Conservation (phyloP, 225 moss, liverwort and hornwort species). For the Polytrichum formosum region DNA sequence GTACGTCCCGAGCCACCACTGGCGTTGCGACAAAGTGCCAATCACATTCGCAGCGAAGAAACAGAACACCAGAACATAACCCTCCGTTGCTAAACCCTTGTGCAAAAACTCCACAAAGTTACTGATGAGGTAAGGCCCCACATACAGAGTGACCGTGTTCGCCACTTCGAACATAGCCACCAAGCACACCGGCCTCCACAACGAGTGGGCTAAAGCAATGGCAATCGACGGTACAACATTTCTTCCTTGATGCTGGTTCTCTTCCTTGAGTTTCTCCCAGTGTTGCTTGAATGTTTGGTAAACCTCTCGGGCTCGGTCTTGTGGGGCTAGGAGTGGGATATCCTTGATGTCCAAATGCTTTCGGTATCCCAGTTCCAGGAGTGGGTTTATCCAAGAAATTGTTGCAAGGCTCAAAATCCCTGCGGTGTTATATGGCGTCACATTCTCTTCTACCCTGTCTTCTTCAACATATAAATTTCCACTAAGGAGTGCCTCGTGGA, state of each 20-base stretch:
- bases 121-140: slow-evolving; percentile 34
- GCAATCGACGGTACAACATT: slow-evolving; percentile 12
- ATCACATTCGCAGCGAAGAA: slow-evolving; percentile 41
- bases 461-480: neutral
- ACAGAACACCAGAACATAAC: slow-evolving; percentile 32
- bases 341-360: slow-evolving; percentile 29
- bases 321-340: slow-evolving; percentile 10
- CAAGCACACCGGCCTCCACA: slow-evolving; percentile 18
- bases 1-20: slow-evolving; percentile 31
- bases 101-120: slow-evolving; percentile 42
- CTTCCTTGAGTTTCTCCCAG: slow-evolving; percentile 4
- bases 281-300: slow-evolving; percentile 11
- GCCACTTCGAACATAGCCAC: slow-evolving; percentile 8
- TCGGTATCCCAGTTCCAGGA: slow-evolving; percentile 24
- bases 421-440: slow-evolving; percentile 13
- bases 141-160: slow-evolving; percentile 18
- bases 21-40: slow-evolving; percentile 27
- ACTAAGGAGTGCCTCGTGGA: slow-evolving; percentile 20
- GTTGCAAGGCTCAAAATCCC: slow-evolving; percentile 21
- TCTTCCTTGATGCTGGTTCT: neutral
- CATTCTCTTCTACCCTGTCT: neutral
- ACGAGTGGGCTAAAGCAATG: slow-evolving; percentile 11
- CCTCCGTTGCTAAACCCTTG: slow-evolving; percentile 33
- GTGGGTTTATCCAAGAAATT: slow-evolving; percentile 28
- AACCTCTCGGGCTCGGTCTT: slow-evolving; percentile 24